Percentiles rank a stretch among this genome's conserved stretches.
Evolutionary conservation across 805 yeast species (phyloP).

Genomic region (Brettanomyces anomalus): DNA sequence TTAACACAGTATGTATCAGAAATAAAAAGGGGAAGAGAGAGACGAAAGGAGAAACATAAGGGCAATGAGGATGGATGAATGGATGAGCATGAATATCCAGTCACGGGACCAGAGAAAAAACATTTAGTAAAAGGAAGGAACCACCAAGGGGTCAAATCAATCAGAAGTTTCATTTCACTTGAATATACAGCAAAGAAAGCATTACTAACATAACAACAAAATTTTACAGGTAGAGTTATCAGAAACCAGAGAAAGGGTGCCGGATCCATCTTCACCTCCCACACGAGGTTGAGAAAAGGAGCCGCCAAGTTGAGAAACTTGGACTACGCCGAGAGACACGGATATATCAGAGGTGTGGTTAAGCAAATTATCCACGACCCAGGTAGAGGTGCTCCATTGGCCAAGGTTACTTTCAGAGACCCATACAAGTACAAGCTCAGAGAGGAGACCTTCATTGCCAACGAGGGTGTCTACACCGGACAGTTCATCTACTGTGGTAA

Average conservation of each 20-base stretch:
- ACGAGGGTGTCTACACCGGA: conserved; percentile 99
- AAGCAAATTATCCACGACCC: conserved; percentile 99
- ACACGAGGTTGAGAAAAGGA: conserved; percentile 99
- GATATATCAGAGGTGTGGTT: conserved; percentile 98
- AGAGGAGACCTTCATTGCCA: conserved; percentile 98
- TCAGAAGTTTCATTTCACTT: too few species aligned
- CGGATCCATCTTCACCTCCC: conserved; percentile 99
- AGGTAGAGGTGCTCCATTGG: conserved; percentile 99
- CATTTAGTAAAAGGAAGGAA: too few species aligned
- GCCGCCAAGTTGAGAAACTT: conserved; percentile 99
- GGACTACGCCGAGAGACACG: conserved; percentile 99
- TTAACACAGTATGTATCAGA: too few species aligned
- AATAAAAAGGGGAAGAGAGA: too few species aligned
- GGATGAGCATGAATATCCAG: too few species aligned
- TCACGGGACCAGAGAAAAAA: too few species aligned
- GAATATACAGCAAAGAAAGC: neutral
- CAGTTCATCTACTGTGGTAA: conserved; percentile 98
- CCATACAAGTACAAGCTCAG: conserved; percentile 98
- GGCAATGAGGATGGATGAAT: too few species aligned
- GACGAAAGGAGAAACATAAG: too few species aligned
- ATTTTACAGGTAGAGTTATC: conserved; percentile 92
- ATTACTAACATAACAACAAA: neutral
- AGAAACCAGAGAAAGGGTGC: conserved; percentile 99
- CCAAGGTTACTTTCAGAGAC: conserved; percentile 98
- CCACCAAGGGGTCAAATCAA: too few species aligned